Evolutionary conservation across 768 basidiomycete species (phyloP).

Genomic region (Termitomyces sp.): DNA sequence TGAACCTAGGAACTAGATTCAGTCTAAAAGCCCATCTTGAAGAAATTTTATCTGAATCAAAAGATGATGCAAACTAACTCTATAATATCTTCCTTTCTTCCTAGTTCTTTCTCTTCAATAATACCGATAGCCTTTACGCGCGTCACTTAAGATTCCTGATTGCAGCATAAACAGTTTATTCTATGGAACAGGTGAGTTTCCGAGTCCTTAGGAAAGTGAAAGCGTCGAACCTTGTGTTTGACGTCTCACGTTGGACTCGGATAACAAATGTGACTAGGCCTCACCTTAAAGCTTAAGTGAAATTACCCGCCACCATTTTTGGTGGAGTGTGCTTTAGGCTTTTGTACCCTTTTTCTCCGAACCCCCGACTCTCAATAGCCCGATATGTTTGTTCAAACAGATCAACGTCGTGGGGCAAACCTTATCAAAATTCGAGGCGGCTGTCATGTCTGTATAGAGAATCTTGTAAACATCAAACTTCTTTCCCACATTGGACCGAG

Average conservation of each 20-base stretch:
- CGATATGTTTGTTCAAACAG: neutral
- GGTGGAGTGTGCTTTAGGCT: neutral
- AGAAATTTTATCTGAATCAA: neutral
- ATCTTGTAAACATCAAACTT: neutral
- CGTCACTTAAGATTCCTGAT: too few relatives aligned
- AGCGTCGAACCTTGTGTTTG: neutral
- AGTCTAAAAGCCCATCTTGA: neutral
- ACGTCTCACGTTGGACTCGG: neutral
- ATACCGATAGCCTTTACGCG: neutral
- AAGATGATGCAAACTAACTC: neutral
- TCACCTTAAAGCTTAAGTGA: neutral
- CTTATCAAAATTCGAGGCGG: neutral
- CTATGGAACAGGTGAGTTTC: neutral
- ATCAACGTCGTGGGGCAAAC: neutral
- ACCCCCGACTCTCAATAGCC: neutral
- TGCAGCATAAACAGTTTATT: neutral
- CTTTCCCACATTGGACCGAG: neutral
- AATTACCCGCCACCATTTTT: neutral
- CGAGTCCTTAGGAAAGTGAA: neutral
- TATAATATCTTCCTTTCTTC: neutral
- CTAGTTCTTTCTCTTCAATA: neutral
- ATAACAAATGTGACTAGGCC: neutral
- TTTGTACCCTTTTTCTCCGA: neutral
- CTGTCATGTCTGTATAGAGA: neutral
- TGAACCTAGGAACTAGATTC: slow-evolving; percentile 1